Base-by-base conservation (phyloP, 805 yeast genomes). In the Kuraishia hungarica region DNA sequence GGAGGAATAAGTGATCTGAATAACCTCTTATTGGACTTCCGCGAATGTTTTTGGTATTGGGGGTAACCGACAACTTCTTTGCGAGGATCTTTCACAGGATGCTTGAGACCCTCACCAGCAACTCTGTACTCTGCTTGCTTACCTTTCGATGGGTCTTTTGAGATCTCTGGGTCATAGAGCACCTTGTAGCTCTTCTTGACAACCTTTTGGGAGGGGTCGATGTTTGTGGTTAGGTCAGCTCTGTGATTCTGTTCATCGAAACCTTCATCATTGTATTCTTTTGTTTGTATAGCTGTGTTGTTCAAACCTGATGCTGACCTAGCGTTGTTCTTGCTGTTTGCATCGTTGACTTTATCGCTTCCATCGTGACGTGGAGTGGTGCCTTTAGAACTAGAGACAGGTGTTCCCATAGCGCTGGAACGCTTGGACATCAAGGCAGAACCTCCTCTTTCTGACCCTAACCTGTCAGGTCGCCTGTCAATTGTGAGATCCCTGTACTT, bases 91-190 rank as follows among this genome's bases (percentile, higher is more conserved):
- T 48, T 54, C 2, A 63, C 57, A 57, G 54, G 56, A 21, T 58
- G 57, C 0, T 55, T 56, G 2, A 63, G 35, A 20, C 64, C 62
- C 50, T 68, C 72, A 5, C 72, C 72, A 49, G 67, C 54, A 52
- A 71, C 70, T 29, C 76, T 72, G 46, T 69, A 66, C 11, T 71
- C 64, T 2, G 69, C 64, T 22, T 63, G 56, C 26, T 67, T 65
- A 2, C 79, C 79, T 48, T 70, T 67, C 2, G 71, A 61, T 48
- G 70, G 69, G 39, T 76, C 73, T 59, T 78, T 80, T 55, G 73
- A 72, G 4, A 75, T 56, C 23, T 75, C 80, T 1, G 82, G 81
- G 60, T 84, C 89, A 60, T 80, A 81, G 1, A 72, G 58, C 0
- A 82, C 79, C 57, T 69, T 75, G 61, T 72, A 76, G 53, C 71